Percentiles rank a stretch among this genome's conserved stretches.
Conservation (phyloP, 2,329 filamentous ascomycete species). For the Colletotrichum liriopes region DNA sequence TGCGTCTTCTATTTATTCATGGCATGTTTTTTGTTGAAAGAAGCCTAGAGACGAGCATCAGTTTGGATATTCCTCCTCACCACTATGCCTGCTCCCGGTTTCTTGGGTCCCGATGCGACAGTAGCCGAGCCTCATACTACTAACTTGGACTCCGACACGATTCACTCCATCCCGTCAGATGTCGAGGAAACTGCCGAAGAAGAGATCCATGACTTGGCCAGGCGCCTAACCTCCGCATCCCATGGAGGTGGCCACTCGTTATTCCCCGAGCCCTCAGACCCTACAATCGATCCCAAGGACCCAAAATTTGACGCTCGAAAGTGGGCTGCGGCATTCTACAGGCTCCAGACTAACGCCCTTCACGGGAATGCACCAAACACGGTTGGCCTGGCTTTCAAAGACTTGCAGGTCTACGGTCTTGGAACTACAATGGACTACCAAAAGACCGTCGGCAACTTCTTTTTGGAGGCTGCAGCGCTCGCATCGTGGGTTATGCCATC, state of each 20-base stretch:
- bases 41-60: neutral
- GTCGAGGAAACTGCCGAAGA: neutral
- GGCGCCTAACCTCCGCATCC: constrained; percentile 48
- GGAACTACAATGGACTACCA: constrained; percentile 60
- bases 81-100: constrained; percentile 17
- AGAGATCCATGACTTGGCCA: constrained; percentile 50
- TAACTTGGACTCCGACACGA: neutral
- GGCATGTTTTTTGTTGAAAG: neutral
- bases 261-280: constrained; percentile 47
- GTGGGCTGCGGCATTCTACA: constrained; percentile 60
- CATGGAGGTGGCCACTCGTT: constrained; percentile 43
- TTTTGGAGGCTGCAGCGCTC: constrained; percentile 48
- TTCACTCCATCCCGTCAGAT: neutral
- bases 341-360: constrained; percentile 45
- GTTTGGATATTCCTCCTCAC: too few relatives aligned
- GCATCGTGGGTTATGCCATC: constrained; percentile 47
- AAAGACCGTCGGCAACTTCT: constrained; percentile 59
- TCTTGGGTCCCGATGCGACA: constrained; percentile 8
- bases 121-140: too few relatives aligned
- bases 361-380: constrained; percentile 49
- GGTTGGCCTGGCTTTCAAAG: constrained; percentile 56
- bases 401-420: constrained; percentile 60
- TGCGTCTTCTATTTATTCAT: neutral
- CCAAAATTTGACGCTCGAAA: constrained; percentile 58
- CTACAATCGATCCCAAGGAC: constrained; percentile 56